Conservation (phyloP, 345 rosid species). For the Gossypium longicalyx region DNA sequence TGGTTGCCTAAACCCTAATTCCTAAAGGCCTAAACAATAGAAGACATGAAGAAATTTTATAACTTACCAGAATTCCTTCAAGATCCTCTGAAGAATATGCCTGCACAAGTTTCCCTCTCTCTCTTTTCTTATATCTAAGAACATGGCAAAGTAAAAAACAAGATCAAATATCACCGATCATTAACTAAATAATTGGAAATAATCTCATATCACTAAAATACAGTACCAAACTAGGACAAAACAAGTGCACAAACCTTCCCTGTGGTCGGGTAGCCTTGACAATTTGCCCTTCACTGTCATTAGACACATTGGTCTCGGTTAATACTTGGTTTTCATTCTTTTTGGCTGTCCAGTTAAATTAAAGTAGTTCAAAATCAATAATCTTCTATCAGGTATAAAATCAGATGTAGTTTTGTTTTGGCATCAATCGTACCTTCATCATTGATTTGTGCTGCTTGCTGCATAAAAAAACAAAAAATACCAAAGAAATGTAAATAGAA, state of each 20-base stretch:
- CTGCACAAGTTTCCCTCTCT: constrained; percentile 78
- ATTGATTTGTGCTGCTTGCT: constrained; percentile 59
- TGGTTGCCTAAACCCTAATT: no score
- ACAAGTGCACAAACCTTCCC: constrained; percentile 62
- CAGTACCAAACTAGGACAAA: background rate
- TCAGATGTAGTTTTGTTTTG: background rate
- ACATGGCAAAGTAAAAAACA: background rate
- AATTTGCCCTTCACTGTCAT: constrained; percentile 30
- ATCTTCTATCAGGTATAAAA: background rate
- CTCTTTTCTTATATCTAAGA: constrained; percentile 73
- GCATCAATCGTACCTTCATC: constrained; percentile 48
- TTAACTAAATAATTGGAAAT: background rate
- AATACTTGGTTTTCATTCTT: constrained; percentile 31
- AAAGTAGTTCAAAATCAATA: background rate
- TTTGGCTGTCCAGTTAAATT: constrained; percentile 28
- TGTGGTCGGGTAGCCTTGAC: constrained; percentile 78
- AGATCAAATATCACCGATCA: background rate
- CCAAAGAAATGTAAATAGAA: background rate
- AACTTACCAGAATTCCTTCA: constrained; percentile 86
- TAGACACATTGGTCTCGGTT: constrained; percentile 27
- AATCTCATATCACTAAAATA: background rate
- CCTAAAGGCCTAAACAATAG: no score
- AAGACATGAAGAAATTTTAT: background rate
- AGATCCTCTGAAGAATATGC: constrained; percentile 83
- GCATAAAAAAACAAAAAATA: constrained; percentile 12